Evolutionary conservation across 148 eudicot genomes (phyloP).

Genomic region (Arbutus unedo): DNA sequence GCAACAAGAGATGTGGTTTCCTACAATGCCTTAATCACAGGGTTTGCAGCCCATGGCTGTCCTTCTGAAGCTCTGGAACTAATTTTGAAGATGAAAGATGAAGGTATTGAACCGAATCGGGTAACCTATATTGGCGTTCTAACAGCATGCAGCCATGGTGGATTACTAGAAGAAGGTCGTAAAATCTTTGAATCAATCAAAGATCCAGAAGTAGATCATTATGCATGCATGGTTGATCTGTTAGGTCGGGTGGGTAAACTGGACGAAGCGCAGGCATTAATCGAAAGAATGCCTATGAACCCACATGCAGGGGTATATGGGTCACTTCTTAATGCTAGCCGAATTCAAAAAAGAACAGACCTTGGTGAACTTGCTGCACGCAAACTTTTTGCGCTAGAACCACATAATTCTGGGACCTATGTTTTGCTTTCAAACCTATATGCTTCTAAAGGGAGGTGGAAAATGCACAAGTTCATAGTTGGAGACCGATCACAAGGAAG

Average conservation of each 20-base stretch:
- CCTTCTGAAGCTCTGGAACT: slow-evolving; percentile 49
- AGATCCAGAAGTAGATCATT: slow-evolving; percentile 52
- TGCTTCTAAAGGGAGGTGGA: slow-evolving; percentile 58
- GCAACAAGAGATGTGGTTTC: slow-evolving; percentile 50
- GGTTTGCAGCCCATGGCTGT: slow-evolving; percentile 63
- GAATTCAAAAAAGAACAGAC: slow-evolving; percentile 55
- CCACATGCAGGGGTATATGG: slow-evolving; percentile 68
- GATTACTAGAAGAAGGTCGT: slow-evolving; percentile 47
- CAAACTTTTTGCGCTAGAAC: slow-evolving; percentile 66
- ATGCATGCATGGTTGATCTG: slow-evolving; percentile 73
- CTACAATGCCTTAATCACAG: slow-evolving; percentile 56
- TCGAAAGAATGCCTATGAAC: slow-evolving; percentile 52
- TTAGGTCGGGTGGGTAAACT: slow-evolving; percentile 60
- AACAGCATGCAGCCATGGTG: slow-evolving; percentile 73
- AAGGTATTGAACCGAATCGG: slow-evolving; percentile 49
- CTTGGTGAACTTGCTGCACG: slow-evolving; percentile 59
- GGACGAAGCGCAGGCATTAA: slow-evolving; percentile 47
- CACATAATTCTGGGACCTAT: slow-evolving; percentile 57
- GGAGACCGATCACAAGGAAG: slow-evolving; percentile 55
- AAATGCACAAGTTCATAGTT: slow-evolving; percentile 54
- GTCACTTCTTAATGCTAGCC: slow-evolving; percentile 59
- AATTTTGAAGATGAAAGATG: slow-evolving; percentile 41
- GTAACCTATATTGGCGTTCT: slow-evolving; percentile 50
- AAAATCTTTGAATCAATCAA: slow-evolving; percentile 46
- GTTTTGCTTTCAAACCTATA: slow-evolving; percentile 59